phyloP scores from a whole-genome alignment of 2,329 filamentous ascomycete species.

The Alternaria panax region DNA sequence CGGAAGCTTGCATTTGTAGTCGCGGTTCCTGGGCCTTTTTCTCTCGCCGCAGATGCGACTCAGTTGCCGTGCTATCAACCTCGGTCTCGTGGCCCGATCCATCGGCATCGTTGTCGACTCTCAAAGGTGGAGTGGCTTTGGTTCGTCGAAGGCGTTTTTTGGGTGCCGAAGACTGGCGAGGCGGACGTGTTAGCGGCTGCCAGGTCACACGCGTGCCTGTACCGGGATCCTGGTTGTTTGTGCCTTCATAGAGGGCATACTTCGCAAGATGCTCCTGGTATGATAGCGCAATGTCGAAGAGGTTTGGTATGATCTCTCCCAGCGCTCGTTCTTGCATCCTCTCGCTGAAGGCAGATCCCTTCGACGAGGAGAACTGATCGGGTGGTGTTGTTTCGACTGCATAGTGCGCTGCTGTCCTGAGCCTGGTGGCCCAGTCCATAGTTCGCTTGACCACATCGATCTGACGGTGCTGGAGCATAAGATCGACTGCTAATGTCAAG shows the following conservation, averaged over 20 bases:
- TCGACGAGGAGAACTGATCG: conserved; percentile 40
- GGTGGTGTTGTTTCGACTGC: conserved; percentile 28
- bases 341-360: conserved; percentile 29
- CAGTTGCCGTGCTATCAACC: conserved; percentile 22
- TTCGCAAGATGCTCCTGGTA: conserved; percentile 41
- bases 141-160: conserved; percentile 22
- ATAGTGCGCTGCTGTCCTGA: conserved; percentile 26
- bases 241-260: conserved; percentile 34
- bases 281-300: conserved; percentile 39
- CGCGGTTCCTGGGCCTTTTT: not conserved
- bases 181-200: conserved; percentile 30
- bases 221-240: conserved; percentile 25
- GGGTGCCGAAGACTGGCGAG: conserved; percentile 12
- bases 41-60: not conserved
- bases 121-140: not conserved
- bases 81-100: conserved; percentile 33
- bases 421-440: conserved; percentile 33
- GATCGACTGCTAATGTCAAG: conserved; percentile 34
- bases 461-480: conserved; percentile 41
- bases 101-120: conserved; percentile 8
- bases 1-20: not conserved
- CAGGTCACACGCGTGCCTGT: conserved; percentile 35
- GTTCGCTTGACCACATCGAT: conserved; percentile 34
- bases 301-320: conserved; percentile 33
- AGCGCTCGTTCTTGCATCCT: conserved; percentile 38